These are phyloP conservation scores for Marasmius tenuissimus DNA, from an alignment of 1,284 basidiomycete genomes.

Conservation along the genomic window DNA sequence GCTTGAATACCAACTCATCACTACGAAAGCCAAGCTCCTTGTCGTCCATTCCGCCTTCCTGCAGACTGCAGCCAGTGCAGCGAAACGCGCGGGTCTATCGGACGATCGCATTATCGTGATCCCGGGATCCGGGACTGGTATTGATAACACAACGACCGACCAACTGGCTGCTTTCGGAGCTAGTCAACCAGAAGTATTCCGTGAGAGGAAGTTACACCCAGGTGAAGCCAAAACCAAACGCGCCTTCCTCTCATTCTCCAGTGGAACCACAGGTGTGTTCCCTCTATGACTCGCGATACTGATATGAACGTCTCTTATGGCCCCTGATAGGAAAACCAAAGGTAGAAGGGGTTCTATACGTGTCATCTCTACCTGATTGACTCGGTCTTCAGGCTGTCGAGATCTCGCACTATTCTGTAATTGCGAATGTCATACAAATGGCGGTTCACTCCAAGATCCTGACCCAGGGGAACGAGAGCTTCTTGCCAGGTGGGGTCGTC, in stretches of 20 bases:
- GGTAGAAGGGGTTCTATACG: conserved; percentile 32
- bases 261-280: conserved; percentile 66
- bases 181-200: conserved; percentile 40
- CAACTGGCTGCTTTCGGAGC: conserved; percentile 56
- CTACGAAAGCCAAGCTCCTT: conserved; percentile 55
- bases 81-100: conserved; percentile 51
- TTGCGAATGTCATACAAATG: conserved; percentile 68
- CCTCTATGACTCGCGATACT: background rate
- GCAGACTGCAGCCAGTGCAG: conserved; percentile 55
- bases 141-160: conserved; percentile 41
- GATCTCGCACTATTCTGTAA: conserved; percentile 67
- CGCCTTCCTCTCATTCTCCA: conserved; percentile 78
- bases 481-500: conserved; percentile 45
- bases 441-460: conserved; percentile 50
- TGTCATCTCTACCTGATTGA: background rate
- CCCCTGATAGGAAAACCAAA: conserved; percentile 62
- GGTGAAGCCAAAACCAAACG: conserved; percentile 70
- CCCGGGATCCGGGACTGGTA: conserved; percentile 26
- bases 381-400: conserved; percentile 53
- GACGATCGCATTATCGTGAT: conserved; percentile 57
- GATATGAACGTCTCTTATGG: background rate
- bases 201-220: conserved; percentile 48
- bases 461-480: conserved; percentile 31
- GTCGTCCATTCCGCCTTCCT: conserved; percentile 65
- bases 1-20: conserved; percentile 61